Base-by-base conservation (phyloP, 108 stramenopile species). In the Epithemia pelagica region DNA sequence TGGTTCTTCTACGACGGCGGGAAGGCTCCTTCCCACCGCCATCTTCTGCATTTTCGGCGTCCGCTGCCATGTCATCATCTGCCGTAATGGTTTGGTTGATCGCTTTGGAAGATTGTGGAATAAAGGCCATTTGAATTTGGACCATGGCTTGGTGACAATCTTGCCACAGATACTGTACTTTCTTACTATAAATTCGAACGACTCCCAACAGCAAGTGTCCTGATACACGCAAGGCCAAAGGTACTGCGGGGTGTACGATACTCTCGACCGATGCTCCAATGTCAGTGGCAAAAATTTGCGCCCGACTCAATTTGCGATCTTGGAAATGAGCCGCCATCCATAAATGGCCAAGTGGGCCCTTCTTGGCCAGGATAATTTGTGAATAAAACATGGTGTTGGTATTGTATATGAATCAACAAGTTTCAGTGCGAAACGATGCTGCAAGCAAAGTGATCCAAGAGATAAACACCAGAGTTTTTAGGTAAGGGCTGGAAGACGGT, bases 261-360 rank as follows among this genome's bases (percentile, higher is more conserved):
- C 86, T 83, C n/a, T 96, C 92, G 54, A 95, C 96, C 52, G 94
- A 95, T 32, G 74, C 62, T 72, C 86, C 74, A 75, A 99, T 98
- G 76, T 98, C 95, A 31, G 96, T 97, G 67, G 85, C 80, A 81
- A 98, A 98, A 55, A 99, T 94, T 72, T 96, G 93, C 5, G 87
- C 81, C 53, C 96, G 92, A 61, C 82, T 93, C 28, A 99, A 76
- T 73, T 98, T 98, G 80, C 98, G 98, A 82, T 99, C 99, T 10
- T 88, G 88, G 95, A 92, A 98, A 73, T 98, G 97, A 22, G 99
- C 99, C 31, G 99, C 99, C 51, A 98, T 81, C 99, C 99, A 99
- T n/a, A 99, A 90, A 66, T 98, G 97, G 46, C 96, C 99, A 52
- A 98, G 84, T 22, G 97, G 97, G 3, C 97, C 99, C 74, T 97